phyloP scores from a whole-genome alignment of 1,284 basidiomycete genomes.

The Dichomitus squalens region DNA sequence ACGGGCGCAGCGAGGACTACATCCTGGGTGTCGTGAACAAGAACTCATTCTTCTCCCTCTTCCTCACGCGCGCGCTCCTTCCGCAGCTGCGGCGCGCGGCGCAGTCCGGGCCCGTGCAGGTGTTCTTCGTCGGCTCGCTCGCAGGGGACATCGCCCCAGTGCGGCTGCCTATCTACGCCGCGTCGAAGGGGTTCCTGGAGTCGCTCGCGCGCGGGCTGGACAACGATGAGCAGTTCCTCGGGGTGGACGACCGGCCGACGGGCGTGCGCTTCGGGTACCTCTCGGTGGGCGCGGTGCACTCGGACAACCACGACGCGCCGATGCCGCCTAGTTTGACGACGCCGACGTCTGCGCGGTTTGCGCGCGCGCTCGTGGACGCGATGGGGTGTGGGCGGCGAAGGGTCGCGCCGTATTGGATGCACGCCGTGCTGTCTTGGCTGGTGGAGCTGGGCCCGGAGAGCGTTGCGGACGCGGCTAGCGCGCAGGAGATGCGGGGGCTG shows the following conservation, averaged over 20 bases:
- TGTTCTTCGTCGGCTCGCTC: constrained; percentile 31
- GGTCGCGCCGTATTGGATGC: constrained; percentile 23
- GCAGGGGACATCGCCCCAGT: constrained; percentile 25
- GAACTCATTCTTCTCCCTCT: constrained; percentile 31
- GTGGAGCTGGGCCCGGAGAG: constrained; percentile 14
- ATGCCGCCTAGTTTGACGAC: constrained; percentile 11
- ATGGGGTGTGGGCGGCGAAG: constrained; percentile 24
- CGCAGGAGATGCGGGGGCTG: constrained; percentile 19
- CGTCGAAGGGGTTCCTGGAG: constrained; percentile 29
- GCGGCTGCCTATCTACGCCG: constrained; percentile 29
- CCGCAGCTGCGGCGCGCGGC: constrained; percentile 28
- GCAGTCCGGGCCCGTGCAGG: constrained; percentile 26
- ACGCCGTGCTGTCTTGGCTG: constrained; percentile 18
- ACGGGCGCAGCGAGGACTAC: constrained; percentile 24
- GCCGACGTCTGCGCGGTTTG: constrained; percentile 24
- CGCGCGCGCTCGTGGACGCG: constrained; percentile 19
- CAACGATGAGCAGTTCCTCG: constrained; percentile 28
- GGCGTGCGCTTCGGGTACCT: constrained; percentile 30
- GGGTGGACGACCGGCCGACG: constrained; percentile 16
- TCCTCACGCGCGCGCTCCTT: constrained; percentile 32
- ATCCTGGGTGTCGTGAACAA: constrained; percentile 21
- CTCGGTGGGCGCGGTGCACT: constrained; percentile 26
- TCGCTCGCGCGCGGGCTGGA: constrained; percentile 28
- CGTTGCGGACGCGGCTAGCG: constrained; percentile 12
- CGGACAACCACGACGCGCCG: constrained; percentile 15